Evolutionary conservation across 176 grass and related monocot genomes (phyloP).

Genomic region (Aechmea fasciata): DNA sequence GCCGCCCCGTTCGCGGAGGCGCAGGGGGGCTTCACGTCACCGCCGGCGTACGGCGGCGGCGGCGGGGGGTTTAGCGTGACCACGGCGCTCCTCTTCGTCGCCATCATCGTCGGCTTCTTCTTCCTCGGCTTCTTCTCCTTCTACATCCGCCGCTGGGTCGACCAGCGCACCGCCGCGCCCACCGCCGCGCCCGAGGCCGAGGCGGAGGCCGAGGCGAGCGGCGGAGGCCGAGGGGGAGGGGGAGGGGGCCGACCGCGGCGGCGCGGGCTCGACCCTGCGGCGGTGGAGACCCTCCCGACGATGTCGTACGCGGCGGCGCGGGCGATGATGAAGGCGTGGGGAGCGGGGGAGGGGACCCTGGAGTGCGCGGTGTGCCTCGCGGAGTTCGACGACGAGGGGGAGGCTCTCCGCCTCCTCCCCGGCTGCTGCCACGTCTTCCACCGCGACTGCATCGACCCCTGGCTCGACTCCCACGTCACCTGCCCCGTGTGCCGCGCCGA

Average conservation of each 20-base stretch:
- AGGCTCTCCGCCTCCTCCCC: constrained; percentile 60
- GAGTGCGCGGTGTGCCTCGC: constrained; percentile 80
- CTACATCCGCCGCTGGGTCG: constrained; percentile 43
- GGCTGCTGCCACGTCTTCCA: constrained; percentile 88
- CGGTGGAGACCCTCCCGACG: constrained; percentile 53
- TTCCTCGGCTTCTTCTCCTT: constrained; percentile 58
- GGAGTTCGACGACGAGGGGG: constrained; percentile 53
- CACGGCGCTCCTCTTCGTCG: constrained; percentile 38
- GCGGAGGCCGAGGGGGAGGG: background rate
- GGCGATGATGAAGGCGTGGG: constrained; percentile 34
- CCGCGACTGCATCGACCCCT: constrained; percentile 55
- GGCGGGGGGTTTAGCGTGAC: constrained; percentile 21
- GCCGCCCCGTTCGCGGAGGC: no score
- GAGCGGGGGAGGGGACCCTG: constrained; percentile 25
- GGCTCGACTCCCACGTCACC: constrained; percentile 59
- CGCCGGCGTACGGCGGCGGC: background rate
- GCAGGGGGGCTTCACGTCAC: constrained; percentile 21
- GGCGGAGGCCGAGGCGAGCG: background rate
- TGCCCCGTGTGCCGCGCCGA: constrained; percentile 91
- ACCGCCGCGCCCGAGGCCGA: constrained; percentile 12
- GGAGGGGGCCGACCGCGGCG: background rate
- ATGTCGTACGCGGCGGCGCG: constrained; percentile 49
- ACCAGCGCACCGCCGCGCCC: constrained; percentile 9
- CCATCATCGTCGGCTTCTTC: constrained; percentile 49
- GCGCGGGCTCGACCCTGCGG: constrained; percentile 34